A percentile compares a stretch with the other conserved stretches of the same genome.
These are phyloP conservation scores for Plasmodium knowlesi DNA, from an alignment of 169 alveolate species.

Conservation along the genomic window DNA sequence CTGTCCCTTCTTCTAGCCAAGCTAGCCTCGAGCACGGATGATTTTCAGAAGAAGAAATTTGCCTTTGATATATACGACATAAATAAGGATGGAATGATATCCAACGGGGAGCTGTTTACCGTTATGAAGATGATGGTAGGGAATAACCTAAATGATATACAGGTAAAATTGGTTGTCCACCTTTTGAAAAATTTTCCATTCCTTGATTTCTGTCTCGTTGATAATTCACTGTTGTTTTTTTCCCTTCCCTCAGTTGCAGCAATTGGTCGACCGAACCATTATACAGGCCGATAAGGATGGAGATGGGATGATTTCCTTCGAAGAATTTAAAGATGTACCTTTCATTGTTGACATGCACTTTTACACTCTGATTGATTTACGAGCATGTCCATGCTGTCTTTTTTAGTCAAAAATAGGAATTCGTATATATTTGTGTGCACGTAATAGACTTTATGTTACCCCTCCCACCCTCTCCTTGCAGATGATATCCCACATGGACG, in stretches of 20 bases:
- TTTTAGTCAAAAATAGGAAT: background rate
- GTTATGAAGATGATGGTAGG: slow-evolving; percentile 99
- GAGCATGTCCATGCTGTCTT: background rate
- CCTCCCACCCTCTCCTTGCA: slow-evolving; percentile 17
- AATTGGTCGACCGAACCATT: slow-evolving; percentile 96
- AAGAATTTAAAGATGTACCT: slow-evolving; percentile 89
- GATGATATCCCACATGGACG: slow-evolving; percentile 86
- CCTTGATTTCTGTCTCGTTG: background rate
- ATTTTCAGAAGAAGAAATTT: slow-evolving; percentile 94
- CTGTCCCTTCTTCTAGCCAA: slow-evolving; percentile 77
- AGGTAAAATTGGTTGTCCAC: slow-evolving; percentile 75
- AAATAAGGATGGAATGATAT: slow-evolving; percentile 96
- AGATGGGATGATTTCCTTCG: slow-evolving; percentile 97
- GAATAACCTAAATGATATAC: slow-evolving; percentile 94
- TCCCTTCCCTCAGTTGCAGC: slow-evolving; percentile 88
- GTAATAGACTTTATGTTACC: background rate
- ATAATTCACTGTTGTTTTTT: background rate
- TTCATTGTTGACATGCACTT: background rate
- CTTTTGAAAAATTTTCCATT: background rate
- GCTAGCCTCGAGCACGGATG: slow-evolving; percentile 91
- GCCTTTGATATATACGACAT: slow-evolving; percentile 97
- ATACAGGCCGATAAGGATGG: slow-evolving; percentile 97
- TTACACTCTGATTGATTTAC: background rate
- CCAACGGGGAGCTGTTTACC: slow-evolving; percentile 97
- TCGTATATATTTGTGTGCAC: slow-evolving; percentile 17